Conservation (phyloP, 2,329 filamentous ascomycete genomes). For the Magnaporthiopsis incrustans region DNA sequence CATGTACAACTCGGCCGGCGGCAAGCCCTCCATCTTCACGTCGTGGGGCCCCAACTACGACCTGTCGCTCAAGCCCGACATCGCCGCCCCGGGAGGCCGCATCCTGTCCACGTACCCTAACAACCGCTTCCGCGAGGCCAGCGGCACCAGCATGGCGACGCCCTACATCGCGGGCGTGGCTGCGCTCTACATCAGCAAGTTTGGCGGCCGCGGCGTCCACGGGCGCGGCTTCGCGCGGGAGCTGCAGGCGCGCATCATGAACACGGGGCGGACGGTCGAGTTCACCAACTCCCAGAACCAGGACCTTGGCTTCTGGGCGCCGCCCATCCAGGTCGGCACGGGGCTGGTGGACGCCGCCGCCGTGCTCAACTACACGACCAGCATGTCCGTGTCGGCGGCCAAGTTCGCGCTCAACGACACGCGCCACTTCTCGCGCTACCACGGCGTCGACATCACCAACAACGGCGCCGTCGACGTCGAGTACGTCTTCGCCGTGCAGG, state of each 20-base stretch:
- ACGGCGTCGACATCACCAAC: slow-evolving; percentile 27
- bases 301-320: slow-evolving; percentile 18
- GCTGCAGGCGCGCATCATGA: slow-evolving; percentile 23
- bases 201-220: slow-evolving; percentile 24
- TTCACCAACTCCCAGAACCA: slow-evolving; percentile 19
- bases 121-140: slow-evolving; percentile 28
- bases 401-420: slow-evolving; percentile 38
- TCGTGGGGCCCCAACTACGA: slow-evolving; percentile 36
- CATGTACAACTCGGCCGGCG: slow-evolving; percentile 19
- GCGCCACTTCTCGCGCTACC: slow-evolving; percentile 25
- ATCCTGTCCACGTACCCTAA: slow-evolving; percentile 37
- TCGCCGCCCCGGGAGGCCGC: slow-evolving; percentile 33
- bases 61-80: slow-evolving; percentile 33
- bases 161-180: slow-evolving; percentile 36
- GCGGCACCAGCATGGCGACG: slow-evolving; percentile 41
- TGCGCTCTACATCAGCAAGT: slow-evolving; percentile 27
- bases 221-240: slow-evolving; percentile 22
- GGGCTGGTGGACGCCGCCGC: slow-evolving; percentile 33
- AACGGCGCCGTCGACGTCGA: slow-evolving; percentile 23
- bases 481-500: slow-evolving; percentile 24
- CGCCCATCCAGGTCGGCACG: slow-evolving; percentile 26
- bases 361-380: slow-evolving; percentile 29
- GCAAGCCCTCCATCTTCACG: slow-evolving; percentile 29
- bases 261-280: slow-evolving; percentile 22
- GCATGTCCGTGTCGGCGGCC: slow-evolving; percentile 27